These are phyloP conservation scores for Parmales sp. DNA, from an alignment of 108 stramenopile species.

Conservation along the genomic window DNA sequence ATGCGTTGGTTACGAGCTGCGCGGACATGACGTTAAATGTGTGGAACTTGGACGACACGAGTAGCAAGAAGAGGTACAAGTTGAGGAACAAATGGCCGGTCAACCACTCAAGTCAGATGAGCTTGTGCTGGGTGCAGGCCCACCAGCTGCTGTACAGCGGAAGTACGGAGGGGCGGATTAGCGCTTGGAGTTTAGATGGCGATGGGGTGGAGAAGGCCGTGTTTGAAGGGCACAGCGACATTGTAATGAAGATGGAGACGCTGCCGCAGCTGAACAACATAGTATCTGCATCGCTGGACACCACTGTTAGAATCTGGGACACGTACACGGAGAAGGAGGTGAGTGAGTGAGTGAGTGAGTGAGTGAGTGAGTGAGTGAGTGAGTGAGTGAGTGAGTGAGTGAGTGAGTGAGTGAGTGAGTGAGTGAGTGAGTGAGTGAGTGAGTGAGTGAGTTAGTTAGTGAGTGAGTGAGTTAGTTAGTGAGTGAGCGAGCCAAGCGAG, in stretches of 20 bases:
- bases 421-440: no score
- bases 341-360: no score
- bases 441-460: no score
- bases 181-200: slow-evolving; percentile 21
- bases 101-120: slow-evolving; percentile 33
- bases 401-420: no score
- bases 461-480: no score
- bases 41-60: slow-evolving; percentile 27
- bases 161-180: slow-evolving; percentile 23
- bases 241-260: slow-evolving; percentile 36
- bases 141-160: slow-evolving; percentile 35
- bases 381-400: no score
- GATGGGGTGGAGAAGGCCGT: slow-evolving; percentile 20
- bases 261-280: slow-evolving; percentile 35
- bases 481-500: no score
- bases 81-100: slow-evolving; percentile 28
- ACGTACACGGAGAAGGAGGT: slow-evolving; percentile 36
- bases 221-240: slow-evolving; percentile 36
- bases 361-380: no score
- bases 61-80: slow-evolving; percentile 21
- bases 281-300: slow-evolving; percentile 38
- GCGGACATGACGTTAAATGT: slow-evolving; percentile 32
- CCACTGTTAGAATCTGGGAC: slow-evolving; percentile 43
- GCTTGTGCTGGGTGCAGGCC: slow-evolving; percentile 26
- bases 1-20: slow-evolving; percentile 23